Evolutionary conservation across 2,329 filamentous ascomycete species (phyloP), one percentile per base, ranked within the genome.

Genomic region (Pyrenophora seminiperda): DNA sequence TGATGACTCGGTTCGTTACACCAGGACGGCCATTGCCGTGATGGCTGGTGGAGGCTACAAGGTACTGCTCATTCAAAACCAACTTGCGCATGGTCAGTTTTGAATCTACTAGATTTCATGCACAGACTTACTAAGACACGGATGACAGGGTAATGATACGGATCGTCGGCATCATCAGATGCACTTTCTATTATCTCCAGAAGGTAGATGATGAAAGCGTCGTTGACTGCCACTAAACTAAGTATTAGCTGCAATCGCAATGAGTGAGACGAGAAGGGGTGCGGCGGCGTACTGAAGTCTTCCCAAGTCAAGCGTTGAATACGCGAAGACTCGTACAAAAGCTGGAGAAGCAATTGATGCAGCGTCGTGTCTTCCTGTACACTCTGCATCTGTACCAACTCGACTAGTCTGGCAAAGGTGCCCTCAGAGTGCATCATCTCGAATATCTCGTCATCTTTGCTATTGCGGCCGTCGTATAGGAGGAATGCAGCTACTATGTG

Each of bases 31-130:
- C 75, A 22, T 71, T 49, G 47, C 56, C 52, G 49, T 65, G 46
- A 58, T 68, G 59, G 63, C 71, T 61, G 65, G 73, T 60, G 79
- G 82, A 78, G 19, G 81, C 82, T 47, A 97, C 86, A 89, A 99
- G 96, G 74, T 97, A 99, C 74, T 99, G 94, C 73, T 99, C 94
- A 74, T 99, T 99, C 58, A 99, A 77, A 20, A 97, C 92, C 63
- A 99, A 83, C 90, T 96, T 59, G 42, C 27, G 14, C 14, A 45
- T 19, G 34, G 45, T 56, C 31, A 59, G 43, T 13, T 22, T 18
- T 10, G 2, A 2, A 30, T 3, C 17, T 24, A 4, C 3, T 6
- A 17, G 36, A n/a, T 18, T 42, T 7, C 15, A 6, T 2, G 13
- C 15, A 17, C 14, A 37, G n/a, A 78, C 86, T 71, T 75, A 96